These are phyloP conservation scores for Nepenthes gracilis DNA, from an alignment of 148 eudicot genomes.

Conservation along the genomic window DNA sequence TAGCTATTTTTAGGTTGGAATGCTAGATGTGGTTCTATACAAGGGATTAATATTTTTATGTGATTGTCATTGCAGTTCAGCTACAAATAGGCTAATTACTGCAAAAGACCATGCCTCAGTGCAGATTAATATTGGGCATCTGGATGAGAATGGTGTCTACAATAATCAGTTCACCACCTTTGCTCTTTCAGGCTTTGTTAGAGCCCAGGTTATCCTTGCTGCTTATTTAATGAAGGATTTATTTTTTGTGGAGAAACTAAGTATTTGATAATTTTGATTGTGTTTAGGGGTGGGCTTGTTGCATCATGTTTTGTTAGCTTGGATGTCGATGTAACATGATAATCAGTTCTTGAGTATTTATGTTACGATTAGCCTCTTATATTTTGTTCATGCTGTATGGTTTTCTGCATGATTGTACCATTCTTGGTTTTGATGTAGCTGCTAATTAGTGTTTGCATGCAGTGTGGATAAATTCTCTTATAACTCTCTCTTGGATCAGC, in stretches of 20 bases:
- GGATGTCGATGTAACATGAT: not conserved
- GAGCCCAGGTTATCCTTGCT: slow-evolving; percentile 45
- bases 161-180: slow-evolving; percentile 54
- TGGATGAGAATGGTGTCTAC: slow-evolving; percentile 68
- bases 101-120: slow-evolving; percentile 88
- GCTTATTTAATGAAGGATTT: not conserved
- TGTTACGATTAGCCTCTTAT: too few relatives aligned
- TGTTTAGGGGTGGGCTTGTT: too few relatives aligned
- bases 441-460: too few relatives aligned
- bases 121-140: slow-evolving; percentile 68
- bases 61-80: slow-evolving; percentile 37
- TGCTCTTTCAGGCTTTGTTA: slow-evolving; percentile 75
- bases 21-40: not conserved
- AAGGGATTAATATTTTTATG: not conserved
- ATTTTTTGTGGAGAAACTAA: not conserved
- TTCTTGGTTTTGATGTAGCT: too few relatives aligned
- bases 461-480: too few relatives aligned
- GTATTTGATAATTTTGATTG: not conserved
- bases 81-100: slow-evolving; percentile 74
- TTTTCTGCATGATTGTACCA: too few relatives aligned
- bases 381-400: too few relatives aligned
- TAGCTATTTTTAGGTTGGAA: not conserved
- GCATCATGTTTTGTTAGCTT: not conserved
- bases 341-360: too few relatives aligned
- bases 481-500: too few relatives aligned